These are phyloP conservation scores for Carallia brachiata DNA, from an alignment of 345 rosid genomes.

Conservation along the genomic window DNA sequence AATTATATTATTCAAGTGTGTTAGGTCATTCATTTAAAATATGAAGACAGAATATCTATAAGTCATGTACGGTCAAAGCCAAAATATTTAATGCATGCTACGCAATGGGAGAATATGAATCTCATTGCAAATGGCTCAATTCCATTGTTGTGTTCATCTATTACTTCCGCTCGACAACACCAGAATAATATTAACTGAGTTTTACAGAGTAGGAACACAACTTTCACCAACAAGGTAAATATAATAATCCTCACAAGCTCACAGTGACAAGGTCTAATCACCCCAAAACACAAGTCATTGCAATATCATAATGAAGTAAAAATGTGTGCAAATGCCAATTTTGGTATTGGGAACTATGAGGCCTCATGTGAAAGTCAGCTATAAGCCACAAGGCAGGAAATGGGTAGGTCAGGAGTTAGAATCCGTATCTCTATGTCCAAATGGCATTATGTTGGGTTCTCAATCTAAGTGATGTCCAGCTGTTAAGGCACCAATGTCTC, in stretches of 20 bases:
- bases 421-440: too few species aligned
- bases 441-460: too few species aligned
- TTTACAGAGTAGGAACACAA: not conserved
- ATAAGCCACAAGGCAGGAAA: too few species aligned
- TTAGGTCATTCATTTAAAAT: not conserved
- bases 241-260: not conserved
- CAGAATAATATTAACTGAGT: not conserved
- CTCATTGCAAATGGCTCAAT: not conserved
- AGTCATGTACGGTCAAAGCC: not conserved
- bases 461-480: too few species aligned
- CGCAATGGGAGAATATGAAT: not conserved
- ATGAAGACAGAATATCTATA: not conserved
- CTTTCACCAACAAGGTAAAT: not conserved
- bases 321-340: too few species aligned
- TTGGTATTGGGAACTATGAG: too few species aligned
- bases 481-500: not conserved
- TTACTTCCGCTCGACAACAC: not conserved
- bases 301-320: too few species aligned
- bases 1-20: not conserved
- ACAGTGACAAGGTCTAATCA: not conserved
- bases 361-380: too few species aligned
- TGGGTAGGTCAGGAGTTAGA: too few species aligned
- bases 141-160: not conserved
- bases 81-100: not conserved
- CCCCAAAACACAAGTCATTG: not conserved